phyloP scores from a whole-genome alignment of 345 rosid genomes.

The Anastatica hierochuntica region DNA sequence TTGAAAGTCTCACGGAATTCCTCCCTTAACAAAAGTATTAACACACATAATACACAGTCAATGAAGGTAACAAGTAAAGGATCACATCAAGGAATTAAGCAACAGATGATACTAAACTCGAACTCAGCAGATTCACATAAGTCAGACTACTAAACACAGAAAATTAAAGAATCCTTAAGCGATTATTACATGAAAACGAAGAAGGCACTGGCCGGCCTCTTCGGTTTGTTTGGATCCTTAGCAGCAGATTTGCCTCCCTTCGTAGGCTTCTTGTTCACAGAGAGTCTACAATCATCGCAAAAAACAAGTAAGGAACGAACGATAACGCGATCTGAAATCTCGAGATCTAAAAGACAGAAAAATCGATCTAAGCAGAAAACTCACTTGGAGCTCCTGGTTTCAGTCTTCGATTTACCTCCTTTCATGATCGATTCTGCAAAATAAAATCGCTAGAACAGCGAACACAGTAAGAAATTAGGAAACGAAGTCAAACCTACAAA shows the following conservation, averaged over 20 bases:
- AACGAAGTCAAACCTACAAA: not conserved
- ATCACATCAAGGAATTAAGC: no score
- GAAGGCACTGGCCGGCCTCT: conserved; percentile 72
- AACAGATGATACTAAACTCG: no score
- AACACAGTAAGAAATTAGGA: not conserved
- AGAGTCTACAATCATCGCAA: conserved; percentile 38
- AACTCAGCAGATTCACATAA: no score
- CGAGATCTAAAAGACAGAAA: not conserved
- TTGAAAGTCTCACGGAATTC: conserved; percentile 80
- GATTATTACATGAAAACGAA: conserved; percentile 74
- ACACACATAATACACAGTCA: not conserved
- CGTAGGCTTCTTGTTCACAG: conserved; percentile 62
- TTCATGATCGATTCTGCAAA: conserved; percentile 65
- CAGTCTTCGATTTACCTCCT: conserved; percentile 83
- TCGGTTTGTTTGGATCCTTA: conserved; percentile 66
- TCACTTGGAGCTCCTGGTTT: conserved; percentile 63
- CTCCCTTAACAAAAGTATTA: conserved; percentile 37
- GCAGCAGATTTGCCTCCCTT: conserved; percentile 44
- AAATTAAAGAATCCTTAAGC: not conserved
- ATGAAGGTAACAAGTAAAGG: no score
- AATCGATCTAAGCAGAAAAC: conserved; percentile 12
- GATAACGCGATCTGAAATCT: conserved; percentile 26
- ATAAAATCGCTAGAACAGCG: conserved; percentile 13
- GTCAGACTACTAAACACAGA: not conserved
- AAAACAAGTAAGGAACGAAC: not conserved